These are phyloP conservation scores for Saksenaea oblongispora DNA, from an alignment of 371 early-diverging fungal genomes.

Conservation along the genomic window DNA sequence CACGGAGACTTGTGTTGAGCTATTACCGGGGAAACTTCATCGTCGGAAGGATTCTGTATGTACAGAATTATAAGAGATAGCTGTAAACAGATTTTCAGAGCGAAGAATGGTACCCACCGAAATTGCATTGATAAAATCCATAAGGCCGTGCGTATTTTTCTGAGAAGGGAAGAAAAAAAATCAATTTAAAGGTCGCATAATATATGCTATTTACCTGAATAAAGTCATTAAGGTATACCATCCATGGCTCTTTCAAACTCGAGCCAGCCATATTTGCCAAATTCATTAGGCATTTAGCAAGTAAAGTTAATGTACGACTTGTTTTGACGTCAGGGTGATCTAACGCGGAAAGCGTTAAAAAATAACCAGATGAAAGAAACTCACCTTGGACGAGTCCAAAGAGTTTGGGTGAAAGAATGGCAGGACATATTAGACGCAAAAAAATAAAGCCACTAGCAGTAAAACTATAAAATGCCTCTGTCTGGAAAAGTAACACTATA, in stretches of 20 bases:
- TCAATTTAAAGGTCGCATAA: neutral
- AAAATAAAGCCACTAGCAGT: conserved; percentile 77
- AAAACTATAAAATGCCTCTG: neutral
- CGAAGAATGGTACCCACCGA: neutral
- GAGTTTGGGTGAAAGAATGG: conserved; percentile 80
- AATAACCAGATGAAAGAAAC: neutral
- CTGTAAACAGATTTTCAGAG: neutral
- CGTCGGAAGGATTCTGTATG: neutral
- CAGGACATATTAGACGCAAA: conserved; percentile 82
- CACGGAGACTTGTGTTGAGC: neutral
- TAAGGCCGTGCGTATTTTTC: conserved; percentile 3
- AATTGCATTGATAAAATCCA: conserved; percentile 6
- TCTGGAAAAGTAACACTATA: neutral
- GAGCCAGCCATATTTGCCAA: conserved; percentile 76
- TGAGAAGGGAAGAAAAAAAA: conserved; percentile 1
- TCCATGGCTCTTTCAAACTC: conserved; percentile 79
- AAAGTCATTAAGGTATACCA: conserved; percentile 68
- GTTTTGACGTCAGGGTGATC: conserved; percentile 69
- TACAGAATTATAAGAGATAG: neutral
- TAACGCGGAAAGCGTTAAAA: conserved; percentile 1
- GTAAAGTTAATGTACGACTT: conserved; percentile 70
- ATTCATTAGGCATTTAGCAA: conserved; percentile 83
- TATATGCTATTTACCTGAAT: conserved; percentile 34
- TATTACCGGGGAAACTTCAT: neutral
- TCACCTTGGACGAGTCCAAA: conserved; percentile 70